Conservation (phyloP, 768 basidiomycete species). For the Lentinula aciculospora region DNA sequence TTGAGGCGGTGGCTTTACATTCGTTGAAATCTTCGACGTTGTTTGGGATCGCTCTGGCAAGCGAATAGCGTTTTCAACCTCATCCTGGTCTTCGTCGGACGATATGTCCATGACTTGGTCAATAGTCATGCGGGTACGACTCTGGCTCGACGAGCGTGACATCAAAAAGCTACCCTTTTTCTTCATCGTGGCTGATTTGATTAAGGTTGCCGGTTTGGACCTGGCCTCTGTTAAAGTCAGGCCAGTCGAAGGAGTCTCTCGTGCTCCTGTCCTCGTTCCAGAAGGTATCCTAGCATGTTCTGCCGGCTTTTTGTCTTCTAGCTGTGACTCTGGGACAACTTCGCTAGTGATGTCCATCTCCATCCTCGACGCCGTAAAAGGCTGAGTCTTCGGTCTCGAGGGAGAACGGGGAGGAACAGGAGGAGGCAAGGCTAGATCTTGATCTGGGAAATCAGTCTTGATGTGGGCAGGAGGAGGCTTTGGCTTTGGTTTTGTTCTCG, state of each 20-base stretch:
- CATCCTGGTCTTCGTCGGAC: constrained; percentile 27
- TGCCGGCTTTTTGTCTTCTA: neutral
- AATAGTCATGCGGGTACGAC: neutral
- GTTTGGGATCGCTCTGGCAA: neutral
- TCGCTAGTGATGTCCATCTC: neutral
- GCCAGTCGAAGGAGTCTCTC: neutral
- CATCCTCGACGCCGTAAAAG: neutral
- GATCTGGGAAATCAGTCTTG: neutral
- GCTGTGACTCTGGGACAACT: neutral
- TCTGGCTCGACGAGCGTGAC: neutral
- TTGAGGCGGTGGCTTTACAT: neutral
- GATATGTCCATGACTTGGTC: constrained; percentile 36
- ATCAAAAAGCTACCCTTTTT: constrained; percentile 4
- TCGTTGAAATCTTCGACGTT: neutral
- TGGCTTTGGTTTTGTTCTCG: neutral
- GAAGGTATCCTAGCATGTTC: neutral
- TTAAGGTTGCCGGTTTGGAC: neutral
- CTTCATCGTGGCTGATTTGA: neutral
- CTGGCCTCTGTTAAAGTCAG: neutral
- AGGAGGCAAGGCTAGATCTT: neutral
- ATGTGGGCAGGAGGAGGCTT: neutral
- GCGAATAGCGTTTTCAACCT: constrained; percentile 10
- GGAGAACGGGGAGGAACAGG: constrained; percentile 1
- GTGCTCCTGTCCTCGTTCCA: neutral
- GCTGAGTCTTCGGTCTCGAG: neutral